Conservation (phyloP, 306 rosid species). For the Notholithocarpus densiflorus region DNA sequence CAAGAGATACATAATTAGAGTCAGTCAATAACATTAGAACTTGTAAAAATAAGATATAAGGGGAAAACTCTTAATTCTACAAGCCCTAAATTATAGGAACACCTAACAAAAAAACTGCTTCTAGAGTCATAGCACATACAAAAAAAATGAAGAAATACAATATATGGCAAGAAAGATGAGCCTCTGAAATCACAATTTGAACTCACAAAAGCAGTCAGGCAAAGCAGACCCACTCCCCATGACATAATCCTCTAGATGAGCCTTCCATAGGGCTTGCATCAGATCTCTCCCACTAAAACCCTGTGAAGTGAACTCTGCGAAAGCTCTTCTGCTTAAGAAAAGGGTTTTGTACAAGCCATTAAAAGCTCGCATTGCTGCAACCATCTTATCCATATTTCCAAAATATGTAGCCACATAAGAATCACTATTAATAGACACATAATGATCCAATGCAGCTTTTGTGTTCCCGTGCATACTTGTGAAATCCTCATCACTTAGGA, state of each 20-base stretch:
- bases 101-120: no score
- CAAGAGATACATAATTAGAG: no score
- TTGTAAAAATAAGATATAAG: no score
- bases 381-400: conserved; percentile 99
- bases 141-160: background rate
- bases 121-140: background rate
- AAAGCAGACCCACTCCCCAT: conserved; percentile 79
- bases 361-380: conserved; percentile 81
- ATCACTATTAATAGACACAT: conserved; percentile 79
- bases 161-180: background rate
- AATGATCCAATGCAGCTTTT: conserved; percentile 33
- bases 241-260: conserved; percentile 68
- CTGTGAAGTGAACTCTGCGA: conserved; percentile 59
- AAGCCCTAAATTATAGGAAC: no score
- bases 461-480: conserved; percentile 88
- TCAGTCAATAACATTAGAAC: no score
- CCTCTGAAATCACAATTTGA: conserved; percentile 50
- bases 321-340: conserved; percentile 69
- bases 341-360: conserved; percentile 68
- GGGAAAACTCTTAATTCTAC: no score
- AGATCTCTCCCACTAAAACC: conserved; percentile 61
- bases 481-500: conserved; percentile 79
- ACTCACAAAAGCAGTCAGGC: conserved; percentile 81
- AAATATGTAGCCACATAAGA: conserved; percentile 79
- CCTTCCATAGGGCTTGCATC: conserved; percentile 59